Percentiles rank a stretch among this genome's conserved stretches.
These are phyloP conservation scores for Daedaleopsis sinensis DNA, from an alignment of 768 basidiomycete species.

Conservation along the genomic window DNA sequence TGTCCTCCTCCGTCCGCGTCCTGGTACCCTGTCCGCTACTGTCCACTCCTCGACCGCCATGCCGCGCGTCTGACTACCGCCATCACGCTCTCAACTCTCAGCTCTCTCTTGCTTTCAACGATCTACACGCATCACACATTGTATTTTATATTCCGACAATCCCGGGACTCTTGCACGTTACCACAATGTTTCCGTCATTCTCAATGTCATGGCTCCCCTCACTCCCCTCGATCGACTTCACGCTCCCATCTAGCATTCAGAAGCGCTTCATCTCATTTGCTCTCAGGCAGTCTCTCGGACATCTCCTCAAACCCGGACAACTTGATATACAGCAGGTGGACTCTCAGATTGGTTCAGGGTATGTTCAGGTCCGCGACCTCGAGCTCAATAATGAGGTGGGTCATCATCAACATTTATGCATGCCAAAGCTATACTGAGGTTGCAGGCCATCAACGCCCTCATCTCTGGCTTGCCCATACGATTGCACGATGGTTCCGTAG, in stretches of 20 bases:
- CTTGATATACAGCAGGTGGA: slow-evolving; percentile 87
- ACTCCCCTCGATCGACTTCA: slow-evolving; percentile 66
- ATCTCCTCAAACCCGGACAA: slow-evolving; percentile 87
- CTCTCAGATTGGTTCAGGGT: slow-evolving; percentile 90
- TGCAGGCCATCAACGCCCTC: slow-evolving; percentile 78
- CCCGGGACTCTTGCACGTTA: background rate
- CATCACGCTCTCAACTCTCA: background rate
- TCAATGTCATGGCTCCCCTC: slow-evolving; percentile 52
- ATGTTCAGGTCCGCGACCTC: slow-evolving; percentile 82
- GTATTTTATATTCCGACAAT: background rate
- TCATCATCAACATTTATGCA: slow-evolving; percentile 24
- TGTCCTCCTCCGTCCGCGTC: slow-evolving; percentile 9
- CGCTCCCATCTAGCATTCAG: slow-evolving; percentile 75
- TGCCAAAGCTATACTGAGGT: slow-evolving; percentile 15
- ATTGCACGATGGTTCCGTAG: slow-evolving; percentile 72
- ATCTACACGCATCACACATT: background rate
- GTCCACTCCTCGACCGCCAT: background rate
- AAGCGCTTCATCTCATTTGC: slow-evolving; percentile 88
- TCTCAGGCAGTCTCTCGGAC: slow-evolving; percentile 80
- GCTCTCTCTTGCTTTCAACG: background rate
- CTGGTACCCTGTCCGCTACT: background rate
- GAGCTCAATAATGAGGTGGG: slow-evolving; percentile 77
- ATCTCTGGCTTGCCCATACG: slow-evolving; percentile 66
- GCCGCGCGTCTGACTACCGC: slow-evolving; percentile 3
- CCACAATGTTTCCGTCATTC: slow-evolving; percentile 34